These are phyloP conservation scores for Sonneratia alba DNA, from an alignment of 345 rosid species.

Conservation along the genomic window DNA sequence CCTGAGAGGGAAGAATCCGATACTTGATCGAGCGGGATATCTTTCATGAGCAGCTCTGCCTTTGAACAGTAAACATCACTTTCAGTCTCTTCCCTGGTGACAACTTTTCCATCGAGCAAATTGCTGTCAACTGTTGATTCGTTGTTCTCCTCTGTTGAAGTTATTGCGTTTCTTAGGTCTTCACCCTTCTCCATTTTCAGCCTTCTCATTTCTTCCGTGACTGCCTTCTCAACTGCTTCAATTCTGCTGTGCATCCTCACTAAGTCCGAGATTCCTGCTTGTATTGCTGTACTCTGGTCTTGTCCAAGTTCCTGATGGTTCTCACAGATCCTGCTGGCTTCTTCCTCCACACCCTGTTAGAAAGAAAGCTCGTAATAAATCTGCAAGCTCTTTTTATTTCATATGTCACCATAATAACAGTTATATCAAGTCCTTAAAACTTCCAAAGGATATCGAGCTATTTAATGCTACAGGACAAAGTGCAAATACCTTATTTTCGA, in stretches of 20 bases:
- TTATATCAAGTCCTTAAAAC: not conserved
- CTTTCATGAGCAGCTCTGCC: constrained; percentile 42
- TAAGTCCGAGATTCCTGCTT: constrained; percentile 37
- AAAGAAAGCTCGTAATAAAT: not conserved
- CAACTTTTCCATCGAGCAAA: not conserved
- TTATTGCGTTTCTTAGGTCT: constrained; percentile 15
- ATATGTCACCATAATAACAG: not conserved
- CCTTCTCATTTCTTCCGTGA: constrained; percentile 43
- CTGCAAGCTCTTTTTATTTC: not conserved
- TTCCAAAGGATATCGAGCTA: not conserved
- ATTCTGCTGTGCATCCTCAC: constrained; percentile 39
- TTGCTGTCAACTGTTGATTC: not conserved
- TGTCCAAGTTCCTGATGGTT: constrained; percentile 13
- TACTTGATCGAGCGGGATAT: constrained; percentile 56
- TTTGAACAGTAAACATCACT: constrained; percentile 4
- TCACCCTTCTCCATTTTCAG: constrained; percentile 24
- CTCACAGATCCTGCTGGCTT: constrained; percentile 11
- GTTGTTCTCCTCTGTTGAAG: not conserved
- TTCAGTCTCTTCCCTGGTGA: not conserved
- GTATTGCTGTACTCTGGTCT: constrained; percentile 14
- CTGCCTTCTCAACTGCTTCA: constrained; percentile 45
- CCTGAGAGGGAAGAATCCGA: constrained; percentile 47
- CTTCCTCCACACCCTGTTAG: constrained; percentile 16
- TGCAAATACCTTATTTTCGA: not conserved
- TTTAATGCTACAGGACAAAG: not conserved